phyloP scores from a whole-genome alignment of 2,329 filamentous ascomycete species.

The Cladosporium austrohemisphaericum region DNA sequence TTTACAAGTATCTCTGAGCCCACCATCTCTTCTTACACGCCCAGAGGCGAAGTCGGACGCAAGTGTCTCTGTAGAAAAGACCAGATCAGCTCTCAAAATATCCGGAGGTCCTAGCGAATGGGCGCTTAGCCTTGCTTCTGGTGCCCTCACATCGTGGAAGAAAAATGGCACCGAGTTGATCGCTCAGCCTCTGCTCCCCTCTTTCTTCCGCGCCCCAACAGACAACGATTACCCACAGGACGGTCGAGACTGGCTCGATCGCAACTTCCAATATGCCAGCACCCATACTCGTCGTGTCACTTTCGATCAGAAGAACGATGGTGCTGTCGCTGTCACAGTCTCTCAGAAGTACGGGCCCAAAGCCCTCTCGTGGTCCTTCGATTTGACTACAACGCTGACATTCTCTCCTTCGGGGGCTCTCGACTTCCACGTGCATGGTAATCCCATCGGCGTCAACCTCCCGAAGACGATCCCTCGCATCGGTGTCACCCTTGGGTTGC shows the following conservation, averaged over 20 bases:
- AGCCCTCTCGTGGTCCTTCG: conserved; percentile 57
- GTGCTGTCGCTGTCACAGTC: conserved; percentile 17
- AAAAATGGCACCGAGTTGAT: conserved; percentile 24
- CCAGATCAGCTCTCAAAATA: neutral
- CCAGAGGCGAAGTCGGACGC: conserved; percentile 15
- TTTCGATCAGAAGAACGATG: conserved; percentile 17
- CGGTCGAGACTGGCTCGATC: conserved; percentile 53
- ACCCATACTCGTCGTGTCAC: conserved; percentile 20
- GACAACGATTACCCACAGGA: conserved; percentile 60
- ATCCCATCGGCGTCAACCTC: conserved; percentile 39
- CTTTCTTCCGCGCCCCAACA: conserved; percentile 61
- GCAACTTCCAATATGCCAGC: conserved; percentile 21
- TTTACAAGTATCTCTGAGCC: conserved; percentile 30
- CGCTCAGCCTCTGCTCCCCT: conserved; percentile 20
- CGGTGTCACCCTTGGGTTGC: conserved; percentile 56
- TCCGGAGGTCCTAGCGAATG: conserved; percentile 16
- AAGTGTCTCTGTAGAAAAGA: conserved; percentile 1
- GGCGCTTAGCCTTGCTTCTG: conserved; percentile 22
- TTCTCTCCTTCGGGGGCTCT: conserved; percentile 47
- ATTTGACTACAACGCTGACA: conserved; percentile 47
- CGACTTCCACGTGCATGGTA: conserved; percentile 40
- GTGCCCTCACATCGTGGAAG: conserved; percentile 24
- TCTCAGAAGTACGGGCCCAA: conserved; percentile 47
- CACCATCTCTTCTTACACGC: neutral
- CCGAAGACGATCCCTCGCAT: conserved; percentile 59